Evolutionary conservation across 495 filamentous ascomycete species (phyloP), one percentile per base, ranked within the genome.

Genomic region (Penicillium lividum): DNA sequence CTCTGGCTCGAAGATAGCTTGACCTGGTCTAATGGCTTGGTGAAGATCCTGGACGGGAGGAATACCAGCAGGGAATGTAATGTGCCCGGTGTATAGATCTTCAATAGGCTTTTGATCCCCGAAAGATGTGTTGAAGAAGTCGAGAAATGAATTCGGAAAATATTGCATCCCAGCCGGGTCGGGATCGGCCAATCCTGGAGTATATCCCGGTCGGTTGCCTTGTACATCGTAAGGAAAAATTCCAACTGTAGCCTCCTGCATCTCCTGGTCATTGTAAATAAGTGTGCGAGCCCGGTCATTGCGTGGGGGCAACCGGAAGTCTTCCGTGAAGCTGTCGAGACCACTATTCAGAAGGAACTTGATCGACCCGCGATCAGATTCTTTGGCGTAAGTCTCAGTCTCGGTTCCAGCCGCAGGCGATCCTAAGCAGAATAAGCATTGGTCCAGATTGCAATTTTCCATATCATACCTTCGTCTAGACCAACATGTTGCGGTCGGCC

Each of bases 261-360:
- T 59, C 67, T 43, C 45, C 42, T 33, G 53, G 15, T 68, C 70
- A 30, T 76, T 68, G 55, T 68, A 73, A 36, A 68, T 62, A 4
- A 76, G 54, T 25, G 70, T 69, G n/a, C 72, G 69, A 9, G 63
- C 55, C 3, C 74, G 73, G 53, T 80, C 74, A 30, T 64, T 69
- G n/a, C 71, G 67, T 4, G 77, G 77, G 25, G 77, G 77, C 5
- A 80, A 72, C 7, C 66, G 69, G 30, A 77, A 80, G 2, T 68
- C 56, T 59, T 80, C 75, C 1, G 75, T 80, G 51, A 80, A 80
- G 56, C 70, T 75, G 46, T 80, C 75, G 10, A 71, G 74, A 25
- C 77, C 77, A 31, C 71, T 72, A 63, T 80, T 80, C 0, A 80
- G 65, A n/a, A 80, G 70, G 28, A 80, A 80, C 53, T 72, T 73